These are phyloP conservation scores for Coemansia sp. DNA, from an alignment of 192 early-diverging fungal genomes.

Conservation along the genomic window DNA sequence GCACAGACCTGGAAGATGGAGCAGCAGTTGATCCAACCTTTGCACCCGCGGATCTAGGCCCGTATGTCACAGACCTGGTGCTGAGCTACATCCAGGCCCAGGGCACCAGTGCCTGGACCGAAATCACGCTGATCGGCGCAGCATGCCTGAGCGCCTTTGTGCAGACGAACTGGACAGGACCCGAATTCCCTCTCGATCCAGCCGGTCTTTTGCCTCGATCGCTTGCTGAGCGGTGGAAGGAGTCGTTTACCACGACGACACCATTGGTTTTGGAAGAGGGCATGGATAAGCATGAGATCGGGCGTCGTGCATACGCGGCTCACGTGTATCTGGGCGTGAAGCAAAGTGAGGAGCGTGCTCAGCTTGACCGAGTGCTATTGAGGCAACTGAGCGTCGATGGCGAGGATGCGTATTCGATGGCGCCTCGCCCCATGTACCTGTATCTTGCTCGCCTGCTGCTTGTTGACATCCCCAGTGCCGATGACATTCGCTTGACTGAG, in stretches of 20 bases:
- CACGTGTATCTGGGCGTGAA: conserved; percentile 43
- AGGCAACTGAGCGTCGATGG: conserved; percentile 67
- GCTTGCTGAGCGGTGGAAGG: conserved; percentile 23
- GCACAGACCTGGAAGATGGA: conserved; percentile 39
- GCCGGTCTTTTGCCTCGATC: conserved; percentile 56
- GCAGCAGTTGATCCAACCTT: conserved; percentile 28
- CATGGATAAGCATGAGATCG: conserved; percentile 42
- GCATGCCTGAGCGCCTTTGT: conserved; percentile 79
- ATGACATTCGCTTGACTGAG: conserved; percentile 12
- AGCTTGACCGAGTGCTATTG: conserved; percentile 39
- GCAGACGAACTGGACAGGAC: conserved; percentile 89
- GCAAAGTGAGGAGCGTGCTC: conserved; percentile 32
- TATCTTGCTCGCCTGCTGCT: conserved; percentile 65
- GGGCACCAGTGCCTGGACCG: conserved; percentile 14
- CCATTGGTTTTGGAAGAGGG: conserved; percentile 41
- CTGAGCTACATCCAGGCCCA: conserved; percentile 5
- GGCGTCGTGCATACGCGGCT: conserved; percentile 36
- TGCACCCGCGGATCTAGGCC: conserved; percentile 31
- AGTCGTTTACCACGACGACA: conserved; percentile 26
- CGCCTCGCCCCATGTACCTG: conserved; percentile 67
- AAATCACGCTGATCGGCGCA: conserved; percentile 57
- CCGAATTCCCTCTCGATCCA: conserved; percentile 61
- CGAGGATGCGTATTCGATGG: conserved; percentile 82
- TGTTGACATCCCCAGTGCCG: conserved; percentile 50
- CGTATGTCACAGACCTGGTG: conserved; percentile 28